These are phyloP conservation scores for Stemphylium beticola DNA, from an alignment of 2,329 filamentous ascomycete genomes.

Conservation along the genomic window DNA sequence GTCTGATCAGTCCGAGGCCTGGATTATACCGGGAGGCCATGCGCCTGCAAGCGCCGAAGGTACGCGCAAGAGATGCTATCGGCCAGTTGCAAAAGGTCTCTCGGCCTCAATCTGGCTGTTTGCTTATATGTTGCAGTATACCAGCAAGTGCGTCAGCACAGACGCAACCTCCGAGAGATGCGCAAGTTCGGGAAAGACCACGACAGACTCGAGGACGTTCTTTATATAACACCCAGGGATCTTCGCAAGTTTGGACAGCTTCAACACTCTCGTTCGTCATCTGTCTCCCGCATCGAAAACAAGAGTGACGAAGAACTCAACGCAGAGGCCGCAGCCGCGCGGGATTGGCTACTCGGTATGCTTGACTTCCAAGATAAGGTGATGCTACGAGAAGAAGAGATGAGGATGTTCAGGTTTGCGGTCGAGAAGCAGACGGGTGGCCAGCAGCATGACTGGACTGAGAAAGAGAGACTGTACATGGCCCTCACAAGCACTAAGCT, in stretches of 20 bases:
- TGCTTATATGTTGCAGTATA: constrained; percentile 6
- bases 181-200: constrained; percentile 5
- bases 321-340: constrained; percentile 9
- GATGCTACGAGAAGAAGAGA: constrained; percentile 9
- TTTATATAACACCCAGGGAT: neutral
- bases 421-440: constrained; percentile 19
- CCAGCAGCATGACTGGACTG: constrained; percentile 2
- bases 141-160: constrained; percentile 1
- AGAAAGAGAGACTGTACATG: constrained; percentile 28
- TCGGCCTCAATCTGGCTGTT: neutral
- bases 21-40: neutral
- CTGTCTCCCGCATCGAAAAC: neutral
- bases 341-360: constrained; percentile 17
- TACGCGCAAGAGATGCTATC: neutral
- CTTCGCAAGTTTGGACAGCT: constrained; percentile 7
- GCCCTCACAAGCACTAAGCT: constrained; percentile 19
- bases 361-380: constrained; percentile 11
- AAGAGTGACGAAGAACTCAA: constrained; percentile 3
- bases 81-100: neutral
- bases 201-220: neutral
- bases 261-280: neutral
- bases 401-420: constrained; percentile 16
- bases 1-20: neutral
- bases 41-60: constrained; percentile 6
- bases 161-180: constrained; percentile 5